phyloP scores from a whole-genome alignment of 148 eudicot species.

The Nepenthes mirabilis region DNA sequence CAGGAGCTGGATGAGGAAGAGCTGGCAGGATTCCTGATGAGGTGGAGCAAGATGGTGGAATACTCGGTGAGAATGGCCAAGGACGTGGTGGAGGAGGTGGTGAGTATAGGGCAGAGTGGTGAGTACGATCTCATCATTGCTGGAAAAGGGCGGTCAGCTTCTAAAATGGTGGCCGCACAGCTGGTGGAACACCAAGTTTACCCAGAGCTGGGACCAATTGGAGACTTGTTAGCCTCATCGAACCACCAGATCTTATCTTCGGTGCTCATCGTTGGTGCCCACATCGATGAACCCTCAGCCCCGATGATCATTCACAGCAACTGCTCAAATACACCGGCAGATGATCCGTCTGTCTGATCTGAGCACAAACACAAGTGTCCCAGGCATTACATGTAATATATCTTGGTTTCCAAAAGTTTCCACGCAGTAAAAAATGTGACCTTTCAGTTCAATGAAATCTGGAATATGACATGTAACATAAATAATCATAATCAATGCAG shows the following conservation, averaged over 20 bases:
- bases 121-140: neutral
- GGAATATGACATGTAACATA: too few relatives aligned
- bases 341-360: too few relatives aligned
- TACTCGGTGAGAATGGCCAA: neutral
- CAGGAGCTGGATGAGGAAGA: neutral
- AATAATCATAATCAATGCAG: too few relatives aligned
- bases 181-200: neutral
- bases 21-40: neutral
- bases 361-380: too few relatives aligned
- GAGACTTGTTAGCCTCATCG: constrained; percentile 1
- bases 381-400: too few relatives aligned
- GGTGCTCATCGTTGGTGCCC: neutral
- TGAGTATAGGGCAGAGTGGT: constrained; percentile 1
- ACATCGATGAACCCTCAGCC: too few relatives aligned
- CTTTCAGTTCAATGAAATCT: too few relatives aligned
- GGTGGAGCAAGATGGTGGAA: neutral
- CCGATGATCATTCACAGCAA: too few relatives aligned
- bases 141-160: neutral
- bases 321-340: too few relatives aligned
- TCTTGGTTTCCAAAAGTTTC: too few relatives aligned
- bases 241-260: neutral
- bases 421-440: too few relatives aligned
- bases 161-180: too few relatives aligned
- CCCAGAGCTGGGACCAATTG: neutral
- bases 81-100: neutral